phyloP scores from a whole-genome alignment of 805 yeast genomes.

The Metschnikowia colocasiae region DNA sequence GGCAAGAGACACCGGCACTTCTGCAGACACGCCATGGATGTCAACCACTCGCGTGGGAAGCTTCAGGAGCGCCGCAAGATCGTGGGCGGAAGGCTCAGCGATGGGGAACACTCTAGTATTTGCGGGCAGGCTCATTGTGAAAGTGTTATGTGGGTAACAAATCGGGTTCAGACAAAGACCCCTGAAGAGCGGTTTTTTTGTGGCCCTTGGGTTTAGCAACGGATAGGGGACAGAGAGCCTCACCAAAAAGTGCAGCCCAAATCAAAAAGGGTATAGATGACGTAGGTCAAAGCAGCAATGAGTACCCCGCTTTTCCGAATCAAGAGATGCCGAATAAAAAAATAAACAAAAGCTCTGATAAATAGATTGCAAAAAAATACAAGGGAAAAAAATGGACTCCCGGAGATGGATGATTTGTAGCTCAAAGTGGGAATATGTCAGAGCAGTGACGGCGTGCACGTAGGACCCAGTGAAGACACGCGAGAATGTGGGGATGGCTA shows the following conservation, averaged over 20 bases:
- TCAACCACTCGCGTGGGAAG: not conserved
- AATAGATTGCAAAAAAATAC: not conserved
- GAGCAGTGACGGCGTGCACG: not conserved
- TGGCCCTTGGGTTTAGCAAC: not conserved
- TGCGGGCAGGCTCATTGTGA: not conserved
- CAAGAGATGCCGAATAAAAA: not conserved
- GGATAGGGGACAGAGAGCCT: not conserved
- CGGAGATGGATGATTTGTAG: not conserved
- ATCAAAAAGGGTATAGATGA: not conserved
- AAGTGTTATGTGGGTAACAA: not conserved
- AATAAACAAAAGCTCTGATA: not conserved
- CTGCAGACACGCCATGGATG: slow-evolving; percentile 1
- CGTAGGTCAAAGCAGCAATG: not conserved
- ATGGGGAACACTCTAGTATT: not conserved
- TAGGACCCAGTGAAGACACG: not conserved
- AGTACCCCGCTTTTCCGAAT: slow-evolving; percentile 3
- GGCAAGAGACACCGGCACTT: slow-evolving; percentile 21
- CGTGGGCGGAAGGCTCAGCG: slow-evolving; percentile 1
- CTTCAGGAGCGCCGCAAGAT: slow-evolving; percentile 3
- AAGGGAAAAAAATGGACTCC: too few relatives aligned
- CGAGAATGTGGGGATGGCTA: slow-evolving; percentile 4
- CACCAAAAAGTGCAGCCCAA: not conserved
- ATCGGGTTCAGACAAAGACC: not conserved
- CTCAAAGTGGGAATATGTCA: not conserved
- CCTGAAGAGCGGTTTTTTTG: not conserved